Evolutionary conservation across 2,329 filamentous ascomycete species (phyloP), one percentile per base, ranked within the genome.

Genomic region (Fusarium siculi): DNA sequence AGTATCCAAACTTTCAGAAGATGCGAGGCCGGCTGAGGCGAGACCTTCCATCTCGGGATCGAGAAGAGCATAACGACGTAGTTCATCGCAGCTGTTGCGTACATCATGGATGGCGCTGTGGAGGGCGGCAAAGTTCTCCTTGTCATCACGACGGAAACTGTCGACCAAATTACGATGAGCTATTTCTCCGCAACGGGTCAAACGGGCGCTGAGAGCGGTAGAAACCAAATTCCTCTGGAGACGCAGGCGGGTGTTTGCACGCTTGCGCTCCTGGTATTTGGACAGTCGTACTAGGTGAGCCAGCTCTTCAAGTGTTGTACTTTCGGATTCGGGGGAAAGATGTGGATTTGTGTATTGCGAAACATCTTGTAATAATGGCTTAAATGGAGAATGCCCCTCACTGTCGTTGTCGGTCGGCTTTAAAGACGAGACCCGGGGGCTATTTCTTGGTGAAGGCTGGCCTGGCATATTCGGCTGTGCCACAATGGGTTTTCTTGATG

Each of bases 91-190:
- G 78, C 92, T 94, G 81, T 90, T 91, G 79, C 92, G 89, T 71
- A 95, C 92, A 84, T 95, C 91, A 81, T 94, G 91, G 66, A 96
- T 88, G 64, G 93, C 92, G 85, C 92, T 92, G 81, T 93, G 94
- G 47, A 96, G 83, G 71, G 87, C 88, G 42, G 91, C 89, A 85
- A 96, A 96, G 68, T 86, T 88, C 78, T 92, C 92, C 84, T 94
- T 94, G 82, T 96, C 92, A 79, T 95, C 93, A 56, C 89, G 89
- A 68, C 92, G 90, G 81, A 96, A 95, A 82, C 89, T 90, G 75
- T 96, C 93, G 75, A 93, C 92, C 76, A 96, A 85, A 75, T 92
- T 93, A 72, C 92, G 89, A 80, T 94, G 91, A 69, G 92, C 90
- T 66, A 93, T 89, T 81, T 93, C 92, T 73, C 93, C 92, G 76